Conservation (phyloP, 768 basidiomycete species). For the Russula virescens region DNA sequence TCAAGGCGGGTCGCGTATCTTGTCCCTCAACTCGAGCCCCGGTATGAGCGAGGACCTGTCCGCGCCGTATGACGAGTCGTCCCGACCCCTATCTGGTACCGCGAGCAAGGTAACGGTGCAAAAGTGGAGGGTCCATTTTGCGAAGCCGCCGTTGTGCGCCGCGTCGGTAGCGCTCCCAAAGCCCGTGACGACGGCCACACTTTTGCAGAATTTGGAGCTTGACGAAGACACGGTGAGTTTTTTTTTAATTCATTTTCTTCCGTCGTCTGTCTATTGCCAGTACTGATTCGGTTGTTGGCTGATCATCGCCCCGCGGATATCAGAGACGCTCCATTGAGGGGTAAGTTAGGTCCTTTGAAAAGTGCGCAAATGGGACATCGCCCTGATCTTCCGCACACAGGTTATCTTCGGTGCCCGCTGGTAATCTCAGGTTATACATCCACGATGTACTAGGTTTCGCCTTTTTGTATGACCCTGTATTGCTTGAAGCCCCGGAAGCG, state of each 20-base stretch:
- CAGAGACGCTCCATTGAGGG: conserved; percentile 29
- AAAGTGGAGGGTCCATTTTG: conserved; percentile 41
- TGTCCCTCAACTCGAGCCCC: conserved; percentile 12
- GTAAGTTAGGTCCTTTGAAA: conserved; percentile 8
- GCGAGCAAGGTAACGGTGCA: conserved; percentile 12
- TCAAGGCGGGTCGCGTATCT: neutral
- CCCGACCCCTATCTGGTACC: conserved; percentile 14
- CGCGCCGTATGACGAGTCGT: conserved; percentile 13
- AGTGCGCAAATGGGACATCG: neutral
- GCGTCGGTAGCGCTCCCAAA: conserved; percentile 28
- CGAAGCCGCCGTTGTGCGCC: conserved; percentile 35
- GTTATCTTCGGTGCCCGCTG: conserved; percentile 13
- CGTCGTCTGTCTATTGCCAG: neutral
- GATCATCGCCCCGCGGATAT: neutral
- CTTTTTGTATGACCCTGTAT: conserved; percentile 51
- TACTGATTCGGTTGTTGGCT: neutral
- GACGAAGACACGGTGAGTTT: conserved; percentile 39
- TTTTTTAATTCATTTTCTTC: neutral
- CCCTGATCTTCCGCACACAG: neutral
- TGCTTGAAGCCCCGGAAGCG: conserved; percentile 41
- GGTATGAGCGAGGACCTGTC: conserved; percentile 20
- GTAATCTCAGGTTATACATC: conserved; percentile 38
- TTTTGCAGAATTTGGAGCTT: conserved; percentile 32
- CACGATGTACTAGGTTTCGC: conserved; percentile 37
- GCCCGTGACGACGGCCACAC: conserved; percentile 30